Evolutionary conservation across 305 asterid species (phyloP), one percentile per base, ranked within the genome.

Genomic region (Ilex paraguariensis): DNA sequence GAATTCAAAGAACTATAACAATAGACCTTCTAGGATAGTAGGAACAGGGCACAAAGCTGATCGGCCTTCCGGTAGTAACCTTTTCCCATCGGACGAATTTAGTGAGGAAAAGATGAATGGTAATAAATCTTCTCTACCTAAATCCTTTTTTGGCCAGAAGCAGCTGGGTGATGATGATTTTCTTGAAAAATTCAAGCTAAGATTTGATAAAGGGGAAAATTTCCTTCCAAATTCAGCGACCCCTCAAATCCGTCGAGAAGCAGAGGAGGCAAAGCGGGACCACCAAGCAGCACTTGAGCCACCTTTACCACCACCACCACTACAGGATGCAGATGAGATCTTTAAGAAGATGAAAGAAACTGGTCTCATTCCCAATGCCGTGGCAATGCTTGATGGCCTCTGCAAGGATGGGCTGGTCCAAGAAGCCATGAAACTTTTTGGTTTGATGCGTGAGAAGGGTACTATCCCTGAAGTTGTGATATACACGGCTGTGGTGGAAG

Each of bases 311-410:
- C 71, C 71, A 40, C 50, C 86, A 57, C 77, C 81, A 10, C 83
- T 90, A 2, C 81, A 73, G 66, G 95, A 84, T 13, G 88, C 91
- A 6, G 91, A 92, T 62, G 95, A 83, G 84, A 87, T 92, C 72
- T 92, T 89, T 70, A 85, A 68, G 84, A 89, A 84, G 74, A 87
- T 92, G 94, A 89, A 92, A 81, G 84, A 79, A 79, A 82, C 95
- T 53, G 95, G 97, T 13, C 71, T 92, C 74, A 84, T 92, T 67
- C 97, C 97, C 0, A 89, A 87, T 46, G 97, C 96, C 11, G 97
- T 92, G 57, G 95, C 97, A 6, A 87, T 92, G 98, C 96, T 92
- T 48, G 97, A 89, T 60, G 93, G 96, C 9, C 66, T 92, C 69
- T 92, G 96, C 66, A 92, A 89, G 76, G 98, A 91, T 45, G 96